Evolutionary conservation across 352 stramenopile species (phyloP).

Genomic region (Blastocystis sp.): DNA sequence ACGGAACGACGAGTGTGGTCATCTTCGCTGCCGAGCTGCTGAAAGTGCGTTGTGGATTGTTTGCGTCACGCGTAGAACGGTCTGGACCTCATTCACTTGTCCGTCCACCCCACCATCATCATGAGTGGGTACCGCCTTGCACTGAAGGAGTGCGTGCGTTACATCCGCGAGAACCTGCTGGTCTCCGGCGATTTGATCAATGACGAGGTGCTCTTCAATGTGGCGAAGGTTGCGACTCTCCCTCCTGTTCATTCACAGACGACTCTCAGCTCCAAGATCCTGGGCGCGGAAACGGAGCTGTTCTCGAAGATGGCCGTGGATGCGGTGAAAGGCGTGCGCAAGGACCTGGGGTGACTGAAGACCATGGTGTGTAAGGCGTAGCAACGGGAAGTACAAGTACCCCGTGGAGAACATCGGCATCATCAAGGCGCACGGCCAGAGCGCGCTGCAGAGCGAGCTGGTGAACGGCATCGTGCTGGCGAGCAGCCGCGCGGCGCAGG

Average conservation of each 20-base stretch:
- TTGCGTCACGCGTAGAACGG: slow-evolving; percentile 68
- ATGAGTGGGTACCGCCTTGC: slow-evolving; percentile 95
- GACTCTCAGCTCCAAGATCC: slow-evolving; percentile 98
- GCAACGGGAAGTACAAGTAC: slow-evolving; percentile 80
- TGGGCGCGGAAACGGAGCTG: slow-evolving; percentile 92
- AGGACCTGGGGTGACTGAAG: slow-evolving; percentile 73
- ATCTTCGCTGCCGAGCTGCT: slow-evolving; percentile 97
- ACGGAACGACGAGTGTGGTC: slow-evolving; percentile 97
- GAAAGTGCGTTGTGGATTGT: slow-evolving; percentile 73
- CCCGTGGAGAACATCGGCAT: slow-evolving; percentile 96
- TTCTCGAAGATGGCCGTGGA: slow-evolving; percentile 95
- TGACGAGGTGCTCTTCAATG: slow-evolving; percentile 90
- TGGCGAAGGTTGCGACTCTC: slow-evolving; percentile 72
- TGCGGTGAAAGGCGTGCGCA: slow-evolving; percentile 90
- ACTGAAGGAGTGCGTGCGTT: slow-evolving; percentile 92
- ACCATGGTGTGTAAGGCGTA: not conserved
- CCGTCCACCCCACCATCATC: slow-evolving; percentile 97
- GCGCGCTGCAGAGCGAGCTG: slow-evolving; percentile 80
- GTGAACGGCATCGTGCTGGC: slow-evolving; percentile 94
- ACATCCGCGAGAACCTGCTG: slow-evolving; percentile 96
- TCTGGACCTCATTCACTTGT: slow-evolving; percentile 73
- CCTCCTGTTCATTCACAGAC: slow-evolving; percentile 82
- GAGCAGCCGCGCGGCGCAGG: slow-evolving; percentile 90
- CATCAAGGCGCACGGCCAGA: slow-evolving; percentile 90
- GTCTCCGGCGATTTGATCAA: slow-evolving; percentile 88